These are phyloP conservation scores for Hyphopichia khmerensis DNA, from an alignment of 1,139 yeast species.

Conservation along the genomic window DNA sequence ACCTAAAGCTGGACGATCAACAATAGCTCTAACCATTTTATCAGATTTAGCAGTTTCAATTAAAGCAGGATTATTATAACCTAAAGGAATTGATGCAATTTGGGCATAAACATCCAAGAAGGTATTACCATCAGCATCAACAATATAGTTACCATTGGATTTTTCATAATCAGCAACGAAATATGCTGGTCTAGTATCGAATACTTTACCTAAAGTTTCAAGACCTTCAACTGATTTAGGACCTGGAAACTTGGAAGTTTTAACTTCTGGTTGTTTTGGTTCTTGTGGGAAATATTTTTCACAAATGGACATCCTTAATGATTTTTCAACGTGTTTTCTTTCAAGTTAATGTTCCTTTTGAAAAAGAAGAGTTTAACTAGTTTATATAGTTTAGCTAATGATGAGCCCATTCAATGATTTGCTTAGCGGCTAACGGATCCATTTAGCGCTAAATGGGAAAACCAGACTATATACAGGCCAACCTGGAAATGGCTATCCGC, in stretches of 20 bases:
- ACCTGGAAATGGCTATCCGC: too few relatives aligned
- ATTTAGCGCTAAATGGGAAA: neutral
- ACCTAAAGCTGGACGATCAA: conserved; percentile 77
- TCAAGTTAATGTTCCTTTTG: neutral
- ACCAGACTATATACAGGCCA: too few relatives aligned
- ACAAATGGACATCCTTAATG: conserved; percentile 38
- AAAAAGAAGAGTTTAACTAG: neutral
- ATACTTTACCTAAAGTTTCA: conserved; percentile 50
- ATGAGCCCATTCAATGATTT: neutral
- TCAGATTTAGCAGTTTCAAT: conserved; percentile 61
- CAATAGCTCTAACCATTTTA: conserved; percentile 64
- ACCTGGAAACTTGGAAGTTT: conserved; percentile 58
- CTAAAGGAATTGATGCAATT: conserved; percentile 75
- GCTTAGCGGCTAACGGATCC: neutral
- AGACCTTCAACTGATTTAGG: conserved; percentile 52
- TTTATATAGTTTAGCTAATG: too few relatives aligned
- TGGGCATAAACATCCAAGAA: conserved; percentile 73
- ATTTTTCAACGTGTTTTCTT: neutral
- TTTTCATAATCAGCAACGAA: conserved; percentile 68
- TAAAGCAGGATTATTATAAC: conserved; percentile 75
- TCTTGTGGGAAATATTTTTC: conserved; percentile 64
- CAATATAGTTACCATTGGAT: conserved; percentile 69
- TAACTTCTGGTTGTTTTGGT: conserved; percentile 59
- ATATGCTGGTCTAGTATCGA: conserved; percentile 66
- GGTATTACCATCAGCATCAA: conserved; percentile 69